A percentile compares a stretch with the other conserved stretches of the same genome.
phyloP scores from a whole-genome alignment of 768 basidiomycete genomes.

The Lactifluus hygrophoroides region DNA sequence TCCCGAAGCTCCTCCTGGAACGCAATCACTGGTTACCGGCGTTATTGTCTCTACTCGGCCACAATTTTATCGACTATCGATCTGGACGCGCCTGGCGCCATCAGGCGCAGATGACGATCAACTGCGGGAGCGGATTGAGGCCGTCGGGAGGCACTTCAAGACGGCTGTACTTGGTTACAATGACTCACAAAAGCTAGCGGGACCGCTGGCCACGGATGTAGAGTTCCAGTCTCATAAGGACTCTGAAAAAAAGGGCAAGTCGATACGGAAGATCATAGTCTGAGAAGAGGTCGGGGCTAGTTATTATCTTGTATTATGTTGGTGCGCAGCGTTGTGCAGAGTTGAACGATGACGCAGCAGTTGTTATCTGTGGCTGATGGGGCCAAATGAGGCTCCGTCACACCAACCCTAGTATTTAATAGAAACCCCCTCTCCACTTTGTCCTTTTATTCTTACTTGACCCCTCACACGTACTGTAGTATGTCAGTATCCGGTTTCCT shows the following conservation, averaged over 20 bases:
- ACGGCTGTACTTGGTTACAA: constrained; percentile 74
- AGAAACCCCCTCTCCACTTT: constrained; percentile 17
- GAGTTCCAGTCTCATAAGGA: constrained; percentile 94
- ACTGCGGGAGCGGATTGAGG: constrained; percentile 73
- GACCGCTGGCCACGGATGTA: constrained; percentile 89
- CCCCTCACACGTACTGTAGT: background rate
- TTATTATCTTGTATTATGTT: constrained; percentile 22
- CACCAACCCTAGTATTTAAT: background rate
- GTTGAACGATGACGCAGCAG: constrained; percentile 23
- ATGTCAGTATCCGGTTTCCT: constrained; percentile 61
- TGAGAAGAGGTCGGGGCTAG: constrained; percentile 29
- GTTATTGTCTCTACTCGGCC: constrained; percentile 94
- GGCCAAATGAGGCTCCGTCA: background rate
- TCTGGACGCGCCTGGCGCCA: constrained; percentile 92
- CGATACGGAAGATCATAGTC: constrained; percentile 68
- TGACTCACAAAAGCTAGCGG: constrained; percentile 64
- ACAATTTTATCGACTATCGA: constrained; percentile 91
- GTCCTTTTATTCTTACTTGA: constrained; percentile 18
- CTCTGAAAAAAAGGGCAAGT: constrained; percentile 88
- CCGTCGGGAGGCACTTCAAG: constrained; percentile 88
- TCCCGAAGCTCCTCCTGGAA: constrained; percentile 35
- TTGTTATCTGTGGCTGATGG: background rate
- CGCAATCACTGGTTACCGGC: constrained; percentile 55
- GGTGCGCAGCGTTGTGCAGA: background rate
- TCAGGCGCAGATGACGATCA: constrained; percentile 39